Evolutionary conservation across 805 yeast species (phyloP).

Genomic region (Candida sakaeoensis): DNA sequence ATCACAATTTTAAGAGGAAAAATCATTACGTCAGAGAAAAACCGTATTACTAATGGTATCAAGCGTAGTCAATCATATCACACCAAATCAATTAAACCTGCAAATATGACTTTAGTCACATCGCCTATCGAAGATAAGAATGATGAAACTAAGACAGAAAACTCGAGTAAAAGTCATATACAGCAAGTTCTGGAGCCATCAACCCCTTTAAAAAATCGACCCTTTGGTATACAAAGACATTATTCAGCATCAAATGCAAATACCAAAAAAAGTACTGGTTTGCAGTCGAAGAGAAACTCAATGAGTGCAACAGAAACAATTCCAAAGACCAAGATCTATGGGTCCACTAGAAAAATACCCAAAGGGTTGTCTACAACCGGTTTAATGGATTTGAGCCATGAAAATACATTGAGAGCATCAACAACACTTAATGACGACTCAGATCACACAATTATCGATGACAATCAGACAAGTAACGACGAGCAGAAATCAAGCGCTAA

Average conservation of each 20-base stretch:
- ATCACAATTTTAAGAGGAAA: slow-evolving; percentile 65
- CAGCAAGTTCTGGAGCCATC: slow-evolving; percentile 10
- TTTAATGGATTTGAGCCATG: slow-evolving; percentile 6
- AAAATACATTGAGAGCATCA: slow-evolving; percentile 11
- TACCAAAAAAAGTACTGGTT: background rate
- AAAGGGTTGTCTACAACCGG: slow-evolving; percentile 16
- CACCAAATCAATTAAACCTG: slow-evolving; percentile 1
- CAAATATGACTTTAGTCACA: slow-evolving; percentile 16
- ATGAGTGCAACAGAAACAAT: slow-evolving; percentile 12
- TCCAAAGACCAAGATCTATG: background rate
- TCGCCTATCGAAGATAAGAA: slow-evolving; percentile 17
- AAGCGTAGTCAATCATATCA: slow-evolving; percentile 6
- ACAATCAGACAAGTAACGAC: background rate
- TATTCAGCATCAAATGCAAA: slow-evolving; percentile 16
- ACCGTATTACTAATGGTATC: slow-evolving; percentile 10
- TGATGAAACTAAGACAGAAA: background rate
- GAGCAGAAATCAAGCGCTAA: background rate
- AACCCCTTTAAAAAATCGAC: slow-evolving; percentile 13
- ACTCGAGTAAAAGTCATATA: background rate
- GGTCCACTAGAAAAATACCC: slow-evolving; percentile 18
- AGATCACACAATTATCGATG: slow-evolving; percentile 2
- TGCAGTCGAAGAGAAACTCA: slow-evolving; percentile 13
- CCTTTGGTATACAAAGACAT: slow-evolving; percentile 24
- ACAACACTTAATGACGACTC: slow-evolving; percentile 12
- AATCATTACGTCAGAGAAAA: slow-evolving; percentile 36